These are phyloP conservation scores for Vachellia pachyceras DNA, from an alignment of 306 rosid genomes.

Conservation along the genomic window DNA sequence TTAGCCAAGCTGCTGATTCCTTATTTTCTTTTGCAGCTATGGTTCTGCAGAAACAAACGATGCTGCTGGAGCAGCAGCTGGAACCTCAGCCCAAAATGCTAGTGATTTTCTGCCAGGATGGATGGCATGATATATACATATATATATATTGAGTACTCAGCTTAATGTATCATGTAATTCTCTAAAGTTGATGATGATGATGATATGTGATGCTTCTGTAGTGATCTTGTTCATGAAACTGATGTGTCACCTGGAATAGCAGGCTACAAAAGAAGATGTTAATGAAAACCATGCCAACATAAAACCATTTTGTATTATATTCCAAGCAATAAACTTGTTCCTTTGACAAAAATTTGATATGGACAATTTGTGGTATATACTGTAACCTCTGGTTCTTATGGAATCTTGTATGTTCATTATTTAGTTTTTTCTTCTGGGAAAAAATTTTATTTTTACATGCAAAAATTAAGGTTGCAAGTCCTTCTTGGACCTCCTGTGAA, in stretches of 20 bases:
- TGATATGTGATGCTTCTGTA: constrained; percentile 4
- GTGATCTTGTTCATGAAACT: constrained; percentile 7
- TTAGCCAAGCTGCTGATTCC: constrained; percentile 12
- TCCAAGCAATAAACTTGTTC: constrained; percentile 36
- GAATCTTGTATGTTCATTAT: neutral
- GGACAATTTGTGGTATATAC: neutral
- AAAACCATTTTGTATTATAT: constrained; percentile 3
- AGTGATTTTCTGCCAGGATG: constrained; percentile 50
- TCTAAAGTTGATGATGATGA: neutral
- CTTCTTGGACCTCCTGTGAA: too few species aligned
- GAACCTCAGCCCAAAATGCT: constrained; percentile 42
- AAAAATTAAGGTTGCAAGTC: neutral
- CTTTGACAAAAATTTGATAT: constrained; percentile 14
- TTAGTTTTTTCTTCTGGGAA: neutral
- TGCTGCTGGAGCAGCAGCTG: constrained; percentile 42
- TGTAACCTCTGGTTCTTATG: neutral
- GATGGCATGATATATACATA: constrained; percentile 33
- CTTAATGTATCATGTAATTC: constrained; percentile 4
- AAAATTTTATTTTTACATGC: neutral
- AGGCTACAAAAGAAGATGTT: constrained; percentile 31
- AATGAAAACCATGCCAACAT: constrained; percentile 6
- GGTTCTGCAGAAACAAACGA: constrained; percentile 42
- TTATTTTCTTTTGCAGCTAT: constrained; percentile 36
- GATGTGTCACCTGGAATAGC: constrained; percentile 32
- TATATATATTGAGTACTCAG: constrained; percentile 26